Base-by-base conservation (phyloP, 169 alveolate genomes). In the Toxoplasma gondii region DNA sequence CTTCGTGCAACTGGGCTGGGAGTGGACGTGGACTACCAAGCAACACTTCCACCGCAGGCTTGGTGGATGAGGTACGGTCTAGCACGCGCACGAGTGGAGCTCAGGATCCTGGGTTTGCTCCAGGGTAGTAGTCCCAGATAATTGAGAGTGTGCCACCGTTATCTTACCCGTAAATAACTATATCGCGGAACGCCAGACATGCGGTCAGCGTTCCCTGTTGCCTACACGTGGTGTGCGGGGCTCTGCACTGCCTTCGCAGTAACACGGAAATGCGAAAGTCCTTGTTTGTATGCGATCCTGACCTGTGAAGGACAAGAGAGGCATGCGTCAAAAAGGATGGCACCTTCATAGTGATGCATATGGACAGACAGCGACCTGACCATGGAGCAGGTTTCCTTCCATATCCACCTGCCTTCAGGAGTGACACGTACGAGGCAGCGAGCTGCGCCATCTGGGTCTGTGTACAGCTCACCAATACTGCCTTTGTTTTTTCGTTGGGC, bases 401-500 rank as follows among this genome's bases (percentile, higher is more conserved):
- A 49, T 49, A 41, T 19, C 27, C 70, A 44, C 64, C 44, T 58
- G 64, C 93, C 34, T 49, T 49, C 96, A 96, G 97, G 95, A 95
- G 98, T n/a, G 98, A 97, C 96, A 97, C 97, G 93, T 97, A 96
- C 93, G 98, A 97, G 90, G 97, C 98, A 74, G 97, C 98, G 29
- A 94, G 97, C 27, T 94, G 97, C 36, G 96, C 97, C 70, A 93
- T 97, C 54, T 97, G 98, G 98, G 95, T 97, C 88, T 96, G 98
- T 70, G 95, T 96, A 81, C 98, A 97, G 96, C 97, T 97, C 87
- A 97, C 96, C 45, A 97, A 97, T 94, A 97, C 98, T n/a, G 98
- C 98, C 7, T 80, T 97, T 69, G 97, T 97, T 31, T 96, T 96
- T 69, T 96, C 98, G n/a, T 96, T 97, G 81, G 98, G 98, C 9